phyloP scores from a whole-genome alignment of 768 basidiomycete genomes.

The Pluteus cervinus region DNA sequence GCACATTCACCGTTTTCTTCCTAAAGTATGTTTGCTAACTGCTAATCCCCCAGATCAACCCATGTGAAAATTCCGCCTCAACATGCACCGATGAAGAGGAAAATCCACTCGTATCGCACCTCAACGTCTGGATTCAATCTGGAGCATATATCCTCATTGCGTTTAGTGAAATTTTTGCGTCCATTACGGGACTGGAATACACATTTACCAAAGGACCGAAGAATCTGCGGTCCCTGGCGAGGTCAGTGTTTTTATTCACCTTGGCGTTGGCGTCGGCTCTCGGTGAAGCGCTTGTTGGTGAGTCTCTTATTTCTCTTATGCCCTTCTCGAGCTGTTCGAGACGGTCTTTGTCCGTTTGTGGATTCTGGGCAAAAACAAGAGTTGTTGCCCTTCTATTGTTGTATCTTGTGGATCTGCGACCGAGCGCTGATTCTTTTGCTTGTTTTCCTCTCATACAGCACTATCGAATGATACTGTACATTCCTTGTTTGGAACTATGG shows the following conservation, averaged over 20 bases:
- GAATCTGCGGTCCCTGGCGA: conserved; percentile 85
- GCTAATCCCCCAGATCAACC: conserved; percentile 29
- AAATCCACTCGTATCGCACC: conserved; percentile 44
- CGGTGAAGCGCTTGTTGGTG: conserved; percentile 68
- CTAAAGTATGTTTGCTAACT: too few relatives aligned
- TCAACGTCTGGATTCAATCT: conserved; percentile 78
- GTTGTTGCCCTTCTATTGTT: too few relatives aligned
- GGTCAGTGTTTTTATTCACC: conserved; percentile 60
- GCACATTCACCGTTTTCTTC: conserved; percentile 24
- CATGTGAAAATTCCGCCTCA: conserved; percentile 46
- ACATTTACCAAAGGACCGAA: conserved; percentile 89
- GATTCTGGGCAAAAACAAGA: too few relatives aligned
- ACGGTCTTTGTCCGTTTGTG: conserved; percentile 2
- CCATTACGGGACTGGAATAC: conserved; percentile 80
- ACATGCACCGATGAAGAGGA: conserved; percentile 39
- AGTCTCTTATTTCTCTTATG: conserved; percentile 17
- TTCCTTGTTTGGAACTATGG: conserved; percentile 72
- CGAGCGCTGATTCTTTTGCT: too few relatives aligned
- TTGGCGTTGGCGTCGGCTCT: conserved; percentile 55
- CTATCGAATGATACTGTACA: conserved; percentile 68
- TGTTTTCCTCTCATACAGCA: conserved; percentile 30
- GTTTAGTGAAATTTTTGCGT: conserved; percentile 71
- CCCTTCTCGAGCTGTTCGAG: conserved; percentile 4
- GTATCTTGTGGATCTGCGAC: background rate
- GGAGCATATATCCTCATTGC: conserved; percentile 67